Evolutionary conservation across 1,284 basidiomycete species (phyloP).

Genomic region (Cutaneotrichosporon sp.): DNA sequence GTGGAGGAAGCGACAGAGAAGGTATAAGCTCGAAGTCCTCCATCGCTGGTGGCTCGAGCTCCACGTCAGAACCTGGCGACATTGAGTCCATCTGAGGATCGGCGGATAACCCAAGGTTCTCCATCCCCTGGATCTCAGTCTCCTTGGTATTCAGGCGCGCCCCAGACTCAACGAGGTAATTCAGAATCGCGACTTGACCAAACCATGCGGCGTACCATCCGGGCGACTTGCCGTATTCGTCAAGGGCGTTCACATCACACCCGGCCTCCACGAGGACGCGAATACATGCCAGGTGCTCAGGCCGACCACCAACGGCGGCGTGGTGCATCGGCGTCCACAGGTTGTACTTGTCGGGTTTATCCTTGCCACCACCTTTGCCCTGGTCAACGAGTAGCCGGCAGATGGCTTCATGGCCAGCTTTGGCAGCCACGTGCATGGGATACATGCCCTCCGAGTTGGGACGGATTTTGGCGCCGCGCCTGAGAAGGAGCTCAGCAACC

Average conservation of each 20-base stretch:
- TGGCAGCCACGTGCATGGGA: slow-evolving; percentile 96
- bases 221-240: slow-evolving; percentile 81
- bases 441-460: slow-evolving; percentile 93
- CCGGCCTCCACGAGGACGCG: slow-evolving; percentile 72
- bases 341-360: slow-evolving; percentile 90
- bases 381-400: slow-evolving; percentile 72
- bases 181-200: slow-evolving; percentile 76
- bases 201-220: slow-evolving; percentile 98
- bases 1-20: slow-evolving; percentile 87
- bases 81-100: slow-evolving; percentile 46
- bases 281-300: slow-evolving; percentile 63
- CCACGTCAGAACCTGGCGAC: slow-evolving; percentile 56
- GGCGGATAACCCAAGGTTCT: slow-evolving; percentile 42
- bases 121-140: slow-evolving; percentile 34
- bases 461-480: slow-evolving; percentile 69
- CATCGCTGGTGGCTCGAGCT: slow-evolving; percentile 52
- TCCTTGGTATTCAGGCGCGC: slow-evolving; percentile 42
- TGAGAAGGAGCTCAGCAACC: slow-evolving; percentile 71
- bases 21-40: slow-evolving; percentile 77
- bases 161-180: slow-evolving; percentile 61
- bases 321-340: slow-evolving; percentile 98
- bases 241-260: slow-evolving; percentile 65
- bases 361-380: slow-evolving; percentile 60
- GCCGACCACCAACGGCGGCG: slow-evolving; percentile 75
- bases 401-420: slow-evolving; percentile 81